These are phyloP conservation scores for Leishmania arabica DNA, from an alignment of 208 protist species.

Conservation along the genomic window DNA sequence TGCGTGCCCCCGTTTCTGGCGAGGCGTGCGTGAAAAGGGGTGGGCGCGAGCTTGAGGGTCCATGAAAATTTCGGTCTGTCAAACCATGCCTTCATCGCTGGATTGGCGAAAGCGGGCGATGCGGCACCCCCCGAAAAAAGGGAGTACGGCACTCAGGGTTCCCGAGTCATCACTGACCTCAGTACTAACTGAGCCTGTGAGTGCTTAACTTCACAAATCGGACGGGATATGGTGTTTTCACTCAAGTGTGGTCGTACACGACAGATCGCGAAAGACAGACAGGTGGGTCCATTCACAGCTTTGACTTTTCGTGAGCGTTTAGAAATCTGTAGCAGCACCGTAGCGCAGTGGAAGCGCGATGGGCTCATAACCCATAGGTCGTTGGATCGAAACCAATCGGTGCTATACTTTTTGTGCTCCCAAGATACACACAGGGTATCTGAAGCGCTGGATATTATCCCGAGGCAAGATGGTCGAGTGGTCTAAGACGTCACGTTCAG, in stretches of 20 bases:
- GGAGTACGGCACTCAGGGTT: neutral
- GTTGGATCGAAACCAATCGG: conserved; percentile 95
- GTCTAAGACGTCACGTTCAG: conserved; percentile 56
- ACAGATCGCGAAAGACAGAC: rapidly evolving
- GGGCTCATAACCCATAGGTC: conserved; percentile 95
- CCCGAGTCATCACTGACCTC: neutral
- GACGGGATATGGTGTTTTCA: neutral
- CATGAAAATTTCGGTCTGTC: no score
- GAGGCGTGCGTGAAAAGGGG: neutral
- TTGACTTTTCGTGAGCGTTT: neutral
- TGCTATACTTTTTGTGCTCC: conserved; percentile 77
- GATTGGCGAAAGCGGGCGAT: no score
- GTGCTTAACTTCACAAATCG: neutral
- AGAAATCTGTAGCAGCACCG: conserved; percentile 55
- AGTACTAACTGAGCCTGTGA: neutral
- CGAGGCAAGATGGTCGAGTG: conserved; percentile 53
- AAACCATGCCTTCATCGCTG: no score
- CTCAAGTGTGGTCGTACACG: neutral
- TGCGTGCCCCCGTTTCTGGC: neutral
- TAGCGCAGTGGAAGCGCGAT: conserved; percentile 95
- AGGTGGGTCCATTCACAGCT: neutral
- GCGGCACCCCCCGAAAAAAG: no score
- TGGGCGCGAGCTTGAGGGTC: no score
- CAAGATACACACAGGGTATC: no score
- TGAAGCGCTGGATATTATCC: neutral